Base-by-base conservation (phyloP, 345 rosid species). In the Eucalyptus erythrocorys region DNA sequence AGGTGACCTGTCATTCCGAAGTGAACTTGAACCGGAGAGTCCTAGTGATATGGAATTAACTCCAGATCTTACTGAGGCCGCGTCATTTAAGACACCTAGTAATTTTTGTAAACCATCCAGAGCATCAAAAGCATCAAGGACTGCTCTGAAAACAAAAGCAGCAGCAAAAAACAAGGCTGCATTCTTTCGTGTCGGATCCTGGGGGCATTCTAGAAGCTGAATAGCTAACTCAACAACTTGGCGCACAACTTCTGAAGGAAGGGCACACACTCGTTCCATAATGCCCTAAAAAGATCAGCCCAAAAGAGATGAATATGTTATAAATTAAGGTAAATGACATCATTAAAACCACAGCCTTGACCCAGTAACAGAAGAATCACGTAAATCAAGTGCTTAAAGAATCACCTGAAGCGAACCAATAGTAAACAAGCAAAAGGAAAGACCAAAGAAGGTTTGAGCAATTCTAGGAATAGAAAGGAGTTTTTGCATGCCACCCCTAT, bases 241-340 rank as follows among this genome's bases (percentile, higher is more conserved):
- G 90, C 91, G 90, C 86, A 97, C 97, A 89, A 95, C 92, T 91
- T 93, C 98, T 51, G 95, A 90, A 86, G 99, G 96, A 89, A 98
- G 99, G 21, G 99, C 99, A 88, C 99, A 98, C 40, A 97, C 99
- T 81, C 99, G 98, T 89, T 98, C 99, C 99, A 98, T 98, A 88
- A 98, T 98, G 66, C 96, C 99, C 99, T 98, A 92, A 57, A 89
- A 90, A 37, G 89, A 85, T 40, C 68, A 43, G 64, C n/a, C n/a
- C 89, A 4, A 80, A 86, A 48, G 57, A 86, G 53, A 91, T 88
- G 86, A 86, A 50, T 88, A 64, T 82, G n/a, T 80, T 64, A n/a
- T 57, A 47, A 88, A 34, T 49, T 53, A n/a, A 88, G 40, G 82
- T 48, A 24, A 45, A 57, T 59, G 53, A 84, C 42, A 49, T 87